Percentiles rank a stretch among this genome's conserved stretches.
Evolutionary conservation across 2,329 filamentous ascomycete species (phyloP).

Genomic region (Neopestalotiopsis sp.): DNA sequence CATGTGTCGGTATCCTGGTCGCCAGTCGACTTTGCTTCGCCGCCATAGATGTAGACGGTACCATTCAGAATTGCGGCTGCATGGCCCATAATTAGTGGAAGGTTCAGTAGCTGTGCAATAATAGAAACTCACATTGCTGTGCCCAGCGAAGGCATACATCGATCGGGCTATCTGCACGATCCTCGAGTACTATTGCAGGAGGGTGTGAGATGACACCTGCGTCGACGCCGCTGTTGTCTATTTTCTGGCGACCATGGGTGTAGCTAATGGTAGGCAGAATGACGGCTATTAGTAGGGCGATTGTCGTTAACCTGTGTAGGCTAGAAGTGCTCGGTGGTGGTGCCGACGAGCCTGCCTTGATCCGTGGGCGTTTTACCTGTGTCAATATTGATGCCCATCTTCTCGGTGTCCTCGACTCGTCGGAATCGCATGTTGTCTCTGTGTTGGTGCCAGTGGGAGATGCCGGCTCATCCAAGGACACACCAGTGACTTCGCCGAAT

Average conservation of each 20-base stretch:
- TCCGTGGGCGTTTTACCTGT: constrained; percentile 45
- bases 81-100: neutral
- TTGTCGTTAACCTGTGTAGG: constrained; percentile 51
- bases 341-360: constrained; percentile 49
- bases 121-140: constrained; percentile 57
- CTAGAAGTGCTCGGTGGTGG: constrained; percentile 47
- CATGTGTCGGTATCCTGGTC: constrained; percentile 69
- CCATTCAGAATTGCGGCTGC: constrained; percentile 73
- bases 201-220: constrained; percentile 49
- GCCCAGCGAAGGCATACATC: constrained; percentile 70
- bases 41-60: constrained; percentile 79
- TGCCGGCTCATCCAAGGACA: constrained; percentile 29
- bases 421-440: constrained; percentile 21
- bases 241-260: constrained; percentile 44
- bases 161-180: constrained; percentile 54
- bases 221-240: constrained; percentile 50
- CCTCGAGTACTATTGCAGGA: constrained; percentile 36
- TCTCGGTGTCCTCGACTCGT: constrained; percentile 27
- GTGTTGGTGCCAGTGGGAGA: constrained; percentile 34
- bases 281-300: constrained; percentile 56
- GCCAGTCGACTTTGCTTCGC: constrained; percentile 62
- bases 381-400: constrained; percentile 51
- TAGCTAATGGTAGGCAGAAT: constrained; percentile 54
- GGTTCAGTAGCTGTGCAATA: no score
- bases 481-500: constrained; percentile 36